phyloP scores from a whole-genome alignment of 805 yeast genomes.

The Saccharomycopsis vini region DNA sequence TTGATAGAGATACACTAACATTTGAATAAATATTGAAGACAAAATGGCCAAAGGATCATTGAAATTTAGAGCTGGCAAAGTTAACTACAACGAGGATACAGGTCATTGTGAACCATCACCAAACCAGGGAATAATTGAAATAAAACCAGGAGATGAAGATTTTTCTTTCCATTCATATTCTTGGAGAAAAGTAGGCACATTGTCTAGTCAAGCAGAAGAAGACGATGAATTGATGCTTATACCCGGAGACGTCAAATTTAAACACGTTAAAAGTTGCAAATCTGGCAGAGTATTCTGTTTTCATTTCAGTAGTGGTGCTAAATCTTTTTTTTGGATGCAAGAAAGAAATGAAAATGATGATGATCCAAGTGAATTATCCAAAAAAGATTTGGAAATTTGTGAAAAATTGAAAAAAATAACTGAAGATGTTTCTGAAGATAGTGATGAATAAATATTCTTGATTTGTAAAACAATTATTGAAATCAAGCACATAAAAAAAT shows the following conservation, averaged over 20 bases:
- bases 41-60: no score
- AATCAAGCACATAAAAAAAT: no score
- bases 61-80: constrained; percentile 74
- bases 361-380: constrained; percentile 45
- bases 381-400: constrained; percentile 44
- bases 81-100: constrained; percentile 50
- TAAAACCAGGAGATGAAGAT: constrained; percentile 55
- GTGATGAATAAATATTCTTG: background rate
- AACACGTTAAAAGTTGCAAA: constrained; percentile 55
- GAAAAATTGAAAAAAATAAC: constrained; percentile 39
- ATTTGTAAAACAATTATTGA: no score
- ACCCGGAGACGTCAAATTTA: constrained; percentile 81
- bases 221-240: constrained; percentile 61
- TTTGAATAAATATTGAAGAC: no score
- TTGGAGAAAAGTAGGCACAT: constrained; percentile 37
- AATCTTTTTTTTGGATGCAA: constrained; percentile 62
- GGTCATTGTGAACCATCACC: constrained; percentile 62
- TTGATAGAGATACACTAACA: no score
- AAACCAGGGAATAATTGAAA: constrained; percentile 55
- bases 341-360: constrained; percentile 58
- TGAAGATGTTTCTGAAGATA: constrained; percentile 29
- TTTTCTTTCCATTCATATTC: constrained; percentile 59
- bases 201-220: constrained; percentile 28
- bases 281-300: constrained; percentile 73
- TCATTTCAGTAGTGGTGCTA: constrained; percentile 57